These are phyloP conservation scores for Niveomyces coronatus DNA, from an alignment of 2,329 filamentous ascomycete species.

Conservation along the genomic window DNA sequence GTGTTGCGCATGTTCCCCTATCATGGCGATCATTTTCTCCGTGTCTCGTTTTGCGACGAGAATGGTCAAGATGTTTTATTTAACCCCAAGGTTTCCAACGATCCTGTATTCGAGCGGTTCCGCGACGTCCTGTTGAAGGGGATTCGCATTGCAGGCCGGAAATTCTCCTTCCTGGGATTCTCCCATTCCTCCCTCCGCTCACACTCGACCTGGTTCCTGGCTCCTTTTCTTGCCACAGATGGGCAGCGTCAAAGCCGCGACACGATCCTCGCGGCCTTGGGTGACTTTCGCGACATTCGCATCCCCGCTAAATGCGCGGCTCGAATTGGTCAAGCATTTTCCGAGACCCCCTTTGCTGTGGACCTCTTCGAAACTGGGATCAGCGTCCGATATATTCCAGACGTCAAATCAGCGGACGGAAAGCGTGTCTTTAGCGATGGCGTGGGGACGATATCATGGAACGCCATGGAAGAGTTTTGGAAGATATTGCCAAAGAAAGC, in stretches of 20 bases:
- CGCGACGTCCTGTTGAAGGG: conserved; percentile 45
- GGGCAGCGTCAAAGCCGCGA: conserved; percentile 24
- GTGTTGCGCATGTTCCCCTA: conserved; percentile 54
- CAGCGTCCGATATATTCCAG: conserved; percentile 26
- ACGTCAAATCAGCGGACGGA: conserved; percentile 40
- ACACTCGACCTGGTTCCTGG: conserved; percentile 57
- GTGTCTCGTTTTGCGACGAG: conserved; percentile 67
- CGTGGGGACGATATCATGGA: conserved; percentile 59
- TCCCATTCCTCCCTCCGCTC: conserved; percentile 67
- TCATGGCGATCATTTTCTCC: conserved; percentile 52
- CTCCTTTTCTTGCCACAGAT: conserved; percentile 31
- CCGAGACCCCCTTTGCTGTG: conserved; percentile 60
- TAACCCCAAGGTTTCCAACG: conserved; percentile 36
- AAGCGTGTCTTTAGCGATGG: conserved; percentile 66
- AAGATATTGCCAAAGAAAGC: conserved; percentile 35
- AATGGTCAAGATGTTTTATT: conserved; percentile 53
- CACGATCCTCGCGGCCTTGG: conserved; percentile 37
- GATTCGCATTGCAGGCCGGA: conserved; percentile 52
- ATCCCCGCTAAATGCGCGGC: conserved; percentile 48
- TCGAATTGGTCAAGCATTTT: conserved; percentile 58
- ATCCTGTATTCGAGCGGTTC: conserved; percentile 49
- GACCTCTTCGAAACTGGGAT: conserved; percentile 32
- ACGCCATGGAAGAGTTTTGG: conserved; percentile 50
- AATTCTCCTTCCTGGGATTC: conserved; percentile 62
- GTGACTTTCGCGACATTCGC: conserved; percentile 39